Evolutionary conservation across 2,329 filamentous ascomycete genomes (phyloP).

Genomic region (Colletotrichum euphorbiae): DNA sequence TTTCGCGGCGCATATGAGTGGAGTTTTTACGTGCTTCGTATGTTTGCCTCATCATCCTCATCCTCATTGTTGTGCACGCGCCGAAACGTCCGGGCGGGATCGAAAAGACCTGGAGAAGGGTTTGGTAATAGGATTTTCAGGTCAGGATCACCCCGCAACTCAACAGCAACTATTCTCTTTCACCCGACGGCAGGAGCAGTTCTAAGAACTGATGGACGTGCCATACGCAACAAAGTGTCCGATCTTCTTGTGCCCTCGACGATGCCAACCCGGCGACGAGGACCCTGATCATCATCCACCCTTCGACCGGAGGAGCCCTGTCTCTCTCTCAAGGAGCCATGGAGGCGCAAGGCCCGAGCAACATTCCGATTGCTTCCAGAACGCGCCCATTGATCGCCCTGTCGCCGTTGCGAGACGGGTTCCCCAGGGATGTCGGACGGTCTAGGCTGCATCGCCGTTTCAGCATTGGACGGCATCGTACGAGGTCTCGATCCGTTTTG

Average conservation of each 20-base stretch:
- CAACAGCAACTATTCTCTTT: too few species aligned
- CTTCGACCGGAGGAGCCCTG: background rate
- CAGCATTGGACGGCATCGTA: conserved; percentile 37
- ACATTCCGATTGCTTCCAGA: background rate
- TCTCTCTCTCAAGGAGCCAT: background rate
- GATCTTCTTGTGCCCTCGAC: conserved; percentile 7
- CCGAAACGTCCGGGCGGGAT: background rate
- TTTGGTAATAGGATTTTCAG: background rate
- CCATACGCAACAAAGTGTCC: conserved; percentile 15
- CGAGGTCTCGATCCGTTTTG: conserved; percentile 28
- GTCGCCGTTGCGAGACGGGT: background rate
- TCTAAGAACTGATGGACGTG: background rate
- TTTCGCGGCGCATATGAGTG: conserved; percentile 12
- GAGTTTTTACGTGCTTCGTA: conserved; percentile 9
- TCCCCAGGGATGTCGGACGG: background rate
- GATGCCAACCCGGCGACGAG: background rate
- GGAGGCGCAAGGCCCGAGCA: background rate
- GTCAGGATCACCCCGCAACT: background rate
- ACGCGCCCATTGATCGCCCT: background rate
- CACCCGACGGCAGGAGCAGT: too few species aligned
- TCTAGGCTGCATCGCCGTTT: conserved; percentile 38
- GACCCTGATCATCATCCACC: background rate
- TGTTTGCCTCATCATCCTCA: too few species aligned
- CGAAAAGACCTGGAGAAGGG: background rate
- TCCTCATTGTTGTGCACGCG: background rate